A percentile compares a stretch with the other conserved stretches of the same genome.
Evolutionary conservation across 148 eudicot genomes (phyloP).

Genomic region (Gaultheria prostrata): DNA sequence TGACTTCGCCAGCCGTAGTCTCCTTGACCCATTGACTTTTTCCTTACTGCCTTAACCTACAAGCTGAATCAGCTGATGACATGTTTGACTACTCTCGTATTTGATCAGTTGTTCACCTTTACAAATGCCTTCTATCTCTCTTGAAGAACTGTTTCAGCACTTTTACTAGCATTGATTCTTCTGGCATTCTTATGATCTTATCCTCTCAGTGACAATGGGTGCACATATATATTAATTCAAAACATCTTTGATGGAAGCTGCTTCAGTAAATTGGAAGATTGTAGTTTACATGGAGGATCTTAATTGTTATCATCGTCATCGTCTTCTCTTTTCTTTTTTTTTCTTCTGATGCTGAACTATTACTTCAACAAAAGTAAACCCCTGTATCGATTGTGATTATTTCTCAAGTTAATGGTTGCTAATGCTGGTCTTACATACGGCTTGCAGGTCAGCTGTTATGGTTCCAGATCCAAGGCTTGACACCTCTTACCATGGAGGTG

Average conservation of each 20-base stretch:
- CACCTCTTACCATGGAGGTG: constrained; percentile 49
- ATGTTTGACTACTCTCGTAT: not conserved
- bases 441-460: constrained; percentile 85
- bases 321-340: not conserved
- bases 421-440: not conserved
- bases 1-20: not conserved
- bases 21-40: not conserved
- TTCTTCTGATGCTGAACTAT: not conserved
- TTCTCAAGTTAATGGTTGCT: not conserved
- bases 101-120: not conserved
- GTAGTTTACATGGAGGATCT: not conserved
- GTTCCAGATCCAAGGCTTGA: constrained; percentile 92
- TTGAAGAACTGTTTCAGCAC: not conserved
- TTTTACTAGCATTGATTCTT: not conserved
- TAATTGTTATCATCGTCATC: too few species aligned
- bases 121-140: not conserved
- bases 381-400: not conserved
- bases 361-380: not conserved
- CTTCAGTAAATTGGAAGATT: not conserved
- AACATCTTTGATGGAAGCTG: constrained; percentile 1
- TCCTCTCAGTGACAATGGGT: not conserved
- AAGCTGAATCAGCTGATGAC: not conserved
- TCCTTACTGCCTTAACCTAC: not conserved
- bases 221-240: not conserved
- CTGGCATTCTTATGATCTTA: not conserved